These are phyloP conservation scores for Hyaloperonospora brassicae DNA, from an alignment of 352 stramenopile species.

Conservation along the genomic window DNA sequence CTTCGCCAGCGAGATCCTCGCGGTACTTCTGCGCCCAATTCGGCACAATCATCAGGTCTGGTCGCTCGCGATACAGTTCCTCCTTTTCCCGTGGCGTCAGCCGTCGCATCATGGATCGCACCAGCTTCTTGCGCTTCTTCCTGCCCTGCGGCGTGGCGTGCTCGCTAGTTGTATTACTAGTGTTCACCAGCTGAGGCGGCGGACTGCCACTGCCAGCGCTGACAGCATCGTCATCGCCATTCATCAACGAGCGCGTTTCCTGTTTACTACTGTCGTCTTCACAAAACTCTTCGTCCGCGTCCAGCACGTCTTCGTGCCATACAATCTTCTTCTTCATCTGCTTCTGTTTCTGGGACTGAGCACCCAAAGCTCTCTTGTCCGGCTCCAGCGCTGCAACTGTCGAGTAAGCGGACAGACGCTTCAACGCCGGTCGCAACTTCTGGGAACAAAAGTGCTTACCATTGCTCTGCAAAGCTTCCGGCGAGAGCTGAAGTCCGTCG, in stretches of 20 bases:
- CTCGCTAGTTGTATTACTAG: constrained; percentile 40
- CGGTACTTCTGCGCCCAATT: constrained; percentile 87
- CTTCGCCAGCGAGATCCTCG: constrained; percentile 65
- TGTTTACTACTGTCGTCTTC: constrained; percentile 42
- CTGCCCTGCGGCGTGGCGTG: constrained; percentile 55
- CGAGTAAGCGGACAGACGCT: constrained; percentile 70
- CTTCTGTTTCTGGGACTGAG: constrained; percentile 25
- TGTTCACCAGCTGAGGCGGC: constrained; percentile 44
- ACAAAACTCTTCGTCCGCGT: constrained; percentile 72
- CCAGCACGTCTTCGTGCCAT: constrained; percentile 74
- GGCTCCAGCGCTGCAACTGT: constrained; percentile 37
- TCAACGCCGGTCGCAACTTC: constrained; percentile 50
- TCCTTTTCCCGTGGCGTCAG: constrained; percentile 78
- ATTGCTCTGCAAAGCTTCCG: constrained; percentile 45
- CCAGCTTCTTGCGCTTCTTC: constrained; percentile 79
- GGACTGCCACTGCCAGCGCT: constrained; percentile 24
- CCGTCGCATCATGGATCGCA: constrained; percentile 68
- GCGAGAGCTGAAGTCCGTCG: constrained; percentile 76
- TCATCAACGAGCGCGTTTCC: constrained; percentile 54
- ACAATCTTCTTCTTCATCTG: constrained; percentile 60
- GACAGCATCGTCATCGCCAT: constrained; percentile 16
- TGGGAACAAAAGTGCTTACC: constrained; percentile 53
- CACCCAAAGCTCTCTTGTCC: constrained; percentile 26
- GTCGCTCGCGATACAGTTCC: constrained; percentile 70
- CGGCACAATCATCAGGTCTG: constrained; percentile 81